These are phyloP conservation scores for Camellia lanceoleosa DNA, from an alignment of 148 eudicot species.

Conservation along the genomic window DNA sequence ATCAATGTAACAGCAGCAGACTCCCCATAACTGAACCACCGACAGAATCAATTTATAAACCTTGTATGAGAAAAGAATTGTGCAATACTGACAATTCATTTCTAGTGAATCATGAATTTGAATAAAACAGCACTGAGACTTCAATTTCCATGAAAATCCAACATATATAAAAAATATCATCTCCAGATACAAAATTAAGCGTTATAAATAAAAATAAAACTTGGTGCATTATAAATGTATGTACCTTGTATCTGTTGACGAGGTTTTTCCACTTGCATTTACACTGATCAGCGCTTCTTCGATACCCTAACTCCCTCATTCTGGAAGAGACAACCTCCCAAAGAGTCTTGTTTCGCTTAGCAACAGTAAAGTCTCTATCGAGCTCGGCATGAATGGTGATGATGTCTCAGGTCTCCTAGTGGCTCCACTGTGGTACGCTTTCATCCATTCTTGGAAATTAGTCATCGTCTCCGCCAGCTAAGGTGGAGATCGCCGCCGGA, in stretches of 20 bases:
- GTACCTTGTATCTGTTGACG: conserved; percentile 27
- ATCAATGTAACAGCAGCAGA: too few species aligned
- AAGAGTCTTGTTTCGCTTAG: conserved; percentile 36
- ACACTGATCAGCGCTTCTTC: conserved; percentile 36
- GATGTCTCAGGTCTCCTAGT: conserved; percentile 46
- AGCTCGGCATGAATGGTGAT: conserved; percentile 41
- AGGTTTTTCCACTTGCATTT: conserved; percentile 45
- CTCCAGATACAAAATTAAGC: background rate
- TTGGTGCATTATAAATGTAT: background rate
- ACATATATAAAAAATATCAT: too few species aligned
- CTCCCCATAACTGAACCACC: too few species aligned
- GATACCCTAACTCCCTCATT: conserved; percentile 36
- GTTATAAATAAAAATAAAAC: background rate
- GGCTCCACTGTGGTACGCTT: conserved; percentile 34
- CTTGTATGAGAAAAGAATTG: too few species aligned
- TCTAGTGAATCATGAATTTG: too few species aligned
- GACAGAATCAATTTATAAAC: too few species aligned
- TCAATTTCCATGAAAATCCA: too few species aligned
- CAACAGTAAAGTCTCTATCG: conserved; percentile 29
- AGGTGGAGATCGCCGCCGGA: background rate
- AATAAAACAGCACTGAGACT: too few species aligned
- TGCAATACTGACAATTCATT: too few species aligned
- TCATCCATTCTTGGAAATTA: conserved; percentile 33
- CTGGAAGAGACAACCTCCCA: conserved; percentile 31
- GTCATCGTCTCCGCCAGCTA: conserved; percentile 1